These are phyloP conservation scores for Candida broadrunensis DNA, from an alignment of 805 yeast genomes.

Conservation along the genomic window DNA sequence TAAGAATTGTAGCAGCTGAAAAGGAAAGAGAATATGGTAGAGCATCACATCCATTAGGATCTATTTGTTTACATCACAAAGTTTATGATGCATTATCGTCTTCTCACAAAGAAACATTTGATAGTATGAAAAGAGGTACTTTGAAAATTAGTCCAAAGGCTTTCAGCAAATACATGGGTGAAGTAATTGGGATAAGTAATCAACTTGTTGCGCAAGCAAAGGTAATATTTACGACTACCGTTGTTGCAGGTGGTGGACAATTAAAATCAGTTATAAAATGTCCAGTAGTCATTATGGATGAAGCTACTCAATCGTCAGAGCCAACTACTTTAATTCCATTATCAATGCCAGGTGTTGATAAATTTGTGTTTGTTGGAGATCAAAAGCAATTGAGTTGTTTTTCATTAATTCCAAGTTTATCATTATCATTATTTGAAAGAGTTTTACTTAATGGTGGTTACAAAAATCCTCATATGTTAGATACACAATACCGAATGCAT, in stretches of 20 bases:
- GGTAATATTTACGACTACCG: constrained; percentile 70
- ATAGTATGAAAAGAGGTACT: constrained; percentile 34
- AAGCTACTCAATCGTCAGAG: constrained; percentile 74
- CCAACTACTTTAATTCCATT: constrained; percentile 69
- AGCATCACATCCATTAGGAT: constrained; percentile 50
- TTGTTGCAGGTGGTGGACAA: constrained; percentile 67
- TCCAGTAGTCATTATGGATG: constrained; percentile 77
- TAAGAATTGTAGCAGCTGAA: constrained; percentile 57
- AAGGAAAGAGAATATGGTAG: constrained; percentile 60
- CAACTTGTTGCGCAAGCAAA: constrained; percentile 60
- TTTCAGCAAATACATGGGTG: constrained; percentile 48
- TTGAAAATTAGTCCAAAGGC: constrained; percentile 26
- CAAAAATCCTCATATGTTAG: constrained; percentile 61
- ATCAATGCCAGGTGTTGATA: constrained; percentile 64
- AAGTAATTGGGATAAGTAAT: constrained; percentile 43
- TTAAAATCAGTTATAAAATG: constrained; percentile 51
- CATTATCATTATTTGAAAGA: constrained; percentile 68
- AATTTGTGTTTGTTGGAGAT: constrained; percentile 72
- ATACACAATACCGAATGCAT: constrained; percentile 69
- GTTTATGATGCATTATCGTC: constrained; percentile 49
- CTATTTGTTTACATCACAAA: constrained; percentile 64
- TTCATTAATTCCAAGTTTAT: constrained; percentile 63
- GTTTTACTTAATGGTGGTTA: constrained; percentile 60
- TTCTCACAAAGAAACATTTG: constrained; percentile 38
- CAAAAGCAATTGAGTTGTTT: constrained; percentile 73